phyloP scores from a whole-genome alignment of 2,329 filamentous ascomycete species.

The Teratosphaeria destructans region DNA sequence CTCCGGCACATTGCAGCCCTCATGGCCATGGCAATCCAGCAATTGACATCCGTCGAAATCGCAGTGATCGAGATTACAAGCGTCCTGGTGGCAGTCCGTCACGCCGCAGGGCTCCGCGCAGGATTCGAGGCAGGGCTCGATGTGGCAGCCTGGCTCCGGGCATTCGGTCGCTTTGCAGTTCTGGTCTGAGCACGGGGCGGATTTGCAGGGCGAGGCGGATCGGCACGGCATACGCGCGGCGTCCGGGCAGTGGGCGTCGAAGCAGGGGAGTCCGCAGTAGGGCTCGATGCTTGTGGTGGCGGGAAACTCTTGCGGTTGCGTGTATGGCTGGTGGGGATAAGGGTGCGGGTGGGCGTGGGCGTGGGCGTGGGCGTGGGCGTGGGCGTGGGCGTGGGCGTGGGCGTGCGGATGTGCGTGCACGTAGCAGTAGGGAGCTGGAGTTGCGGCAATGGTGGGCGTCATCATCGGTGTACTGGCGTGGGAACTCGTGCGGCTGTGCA shows the following conservation, averaged over 20 bases:
- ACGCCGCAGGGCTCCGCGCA: slow-evolving; percentile 1
- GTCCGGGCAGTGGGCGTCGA: slow-evolving; percentile 6
- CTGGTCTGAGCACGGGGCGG: slow-evolving; percentile 5
- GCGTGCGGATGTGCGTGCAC: neutral
- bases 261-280: slow-evolving; percentile 9
- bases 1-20: neutral
- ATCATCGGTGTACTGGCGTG: neutral
- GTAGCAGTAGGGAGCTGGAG: neutral
- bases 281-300: slow-evolving; percentile 2
- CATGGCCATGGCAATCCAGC: neutral
- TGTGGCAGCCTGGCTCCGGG: neutral
- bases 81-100: neutral
- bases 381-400: neutral
- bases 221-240: slow-evolving; percentile 6
- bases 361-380: neutral
- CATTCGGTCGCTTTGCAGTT: neutral
- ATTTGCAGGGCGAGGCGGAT: slow-evolving; percentile 7
- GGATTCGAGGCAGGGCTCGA: slow-evolving; percentile 2
- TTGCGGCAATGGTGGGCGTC: neutral
- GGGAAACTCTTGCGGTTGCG: neutral
- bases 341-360: neutral
- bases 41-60: neutral
- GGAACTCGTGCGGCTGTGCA: neutral
- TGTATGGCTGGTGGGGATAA: neutral
- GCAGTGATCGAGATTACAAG: slow-evolving; percentile 1